Evolutionary conservation across 257 asterid species (phyloP).

Genomic region (Nicotiana benthamiana): DNA sequence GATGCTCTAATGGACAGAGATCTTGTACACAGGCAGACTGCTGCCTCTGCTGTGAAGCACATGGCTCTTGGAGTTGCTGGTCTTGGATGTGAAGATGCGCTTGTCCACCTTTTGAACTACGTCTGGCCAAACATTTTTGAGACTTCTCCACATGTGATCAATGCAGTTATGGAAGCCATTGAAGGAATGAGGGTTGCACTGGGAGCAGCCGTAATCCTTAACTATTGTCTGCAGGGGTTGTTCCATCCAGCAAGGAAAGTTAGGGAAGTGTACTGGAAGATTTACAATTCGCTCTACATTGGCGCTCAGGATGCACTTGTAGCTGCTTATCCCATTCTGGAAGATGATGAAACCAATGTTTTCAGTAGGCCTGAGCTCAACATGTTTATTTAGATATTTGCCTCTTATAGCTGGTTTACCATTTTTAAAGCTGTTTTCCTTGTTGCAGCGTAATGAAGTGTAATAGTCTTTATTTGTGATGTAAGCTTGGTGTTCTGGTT

Average conservation of each 20-base stretch:
- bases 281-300: conserved; percentile 69
- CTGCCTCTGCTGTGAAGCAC: conserved; percentile 88
- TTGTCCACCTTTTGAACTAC: conserved; percentile 66
- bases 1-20: conserved; percentile 94
- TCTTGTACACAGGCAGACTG: conserved; percentile 79
- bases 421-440: neutral
- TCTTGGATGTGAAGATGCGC: conserved; percentile 84
- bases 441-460: neutral
- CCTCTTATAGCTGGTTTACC: neutral
- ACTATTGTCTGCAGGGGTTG: conserved; percentile 82
- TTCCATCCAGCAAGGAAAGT: conserved; percentile 95
- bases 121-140: conserved; percentile 92
- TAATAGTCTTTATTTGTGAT: neutral
- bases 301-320: conserved; percentile 88
- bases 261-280: conserved; percentile 90
- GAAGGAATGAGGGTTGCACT: conserved; percentile 91
- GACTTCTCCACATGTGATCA: conserved; percentile 84
- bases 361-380: conserved; percentile 65
- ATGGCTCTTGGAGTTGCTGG: conserved; percentile 93
- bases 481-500: neutral
- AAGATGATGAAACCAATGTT: conserved; percentile 53
- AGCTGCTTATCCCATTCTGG: conserved; percentile 76
- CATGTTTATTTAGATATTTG: conserved; percentile 48
- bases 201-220: conserved; percentile 71
- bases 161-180: conserved; percentile 88